phyloP scores from a whole-genome alignment of 768 basidiomycete species.

The Mrakia gelida region DNA sequence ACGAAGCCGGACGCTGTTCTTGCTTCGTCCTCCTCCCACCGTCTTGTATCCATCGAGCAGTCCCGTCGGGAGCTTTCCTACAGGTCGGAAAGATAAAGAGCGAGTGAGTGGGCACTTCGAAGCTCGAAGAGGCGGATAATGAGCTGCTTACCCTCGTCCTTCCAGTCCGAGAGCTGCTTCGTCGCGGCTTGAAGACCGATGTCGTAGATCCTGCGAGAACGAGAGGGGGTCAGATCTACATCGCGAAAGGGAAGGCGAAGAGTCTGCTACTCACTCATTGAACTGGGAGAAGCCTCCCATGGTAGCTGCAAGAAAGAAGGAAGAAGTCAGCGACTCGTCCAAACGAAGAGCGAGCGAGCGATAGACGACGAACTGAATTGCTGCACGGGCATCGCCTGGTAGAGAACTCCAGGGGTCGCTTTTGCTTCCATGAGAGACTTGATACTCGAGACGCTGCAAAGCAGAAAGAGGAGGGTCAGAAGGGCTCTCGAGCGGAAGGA shows the following conservation, averaged over 20 bases:
- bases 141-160: conserved; percentile 53
- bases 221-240: not conserved
- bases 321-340: not conserved
- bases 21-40: conserved; percentile 9
- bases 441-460: conserved; percentile 81
- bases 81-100: too few relatives aligned
- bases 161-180: conserved; percentile 68
- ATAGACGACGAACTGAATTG: conserved; percentile 87
- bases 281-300: conserved; percentile 45
- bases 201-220: conserved; percentile 54
- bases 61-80: conserved; percentile 48
- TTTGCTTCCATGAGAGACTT: conserved; percentile 96
- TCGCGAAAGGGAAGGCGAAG: too few relatives aligned
- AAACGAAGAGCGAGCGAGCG: conserved; percentile 62
- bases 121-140: too few relatives aligned
- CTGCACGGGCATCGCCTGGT: conserved; percentile 93
- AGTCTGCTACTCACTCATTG: conserved; percentile 52
- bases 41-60: conserved; percentile 10
- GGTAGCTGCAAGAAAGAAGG: not conserved
- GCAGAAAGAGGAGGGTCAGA: not conserved
- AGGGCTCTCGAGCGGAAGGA: too few relatives aligned
- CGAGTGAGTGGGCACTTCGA: too few relatives aligned
- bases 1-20: conserved; percentile 22
- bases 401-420: conserved; percentile 76
- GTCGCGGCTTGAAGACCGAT: conserved; percentile 73